Base-by-base conservation (phyloP, 805 yeast species). In the Peterozyma xylosa region DNA sequence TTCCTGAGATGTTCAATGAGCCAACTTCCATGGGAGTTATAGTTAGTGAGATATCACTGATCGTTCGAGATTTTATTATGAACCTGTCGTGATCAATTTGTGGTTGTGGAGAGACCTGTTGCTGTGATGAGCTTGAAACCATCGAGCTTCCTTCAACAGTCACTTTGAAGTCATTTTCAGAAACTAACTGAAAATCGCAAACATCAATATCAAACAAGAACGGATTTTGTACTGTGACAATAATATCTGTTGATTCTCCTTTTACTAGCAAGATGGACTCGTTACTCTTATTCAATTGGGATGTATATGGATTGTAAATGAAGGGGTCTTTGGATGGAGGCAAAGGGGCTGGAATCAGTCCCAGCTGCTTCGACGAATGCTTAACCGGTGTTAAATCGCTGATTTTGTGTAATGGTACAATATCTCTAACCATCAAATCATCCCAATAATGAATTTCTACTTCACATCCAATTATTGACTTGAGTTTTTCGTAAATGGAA, bases 201-300 rank as follows among this genome's bases (percentile, higher is more conserved):
- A 90, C 63, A 34, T 76, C 80, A 11, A 90, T 64, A 36, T 82
- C 87, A 59, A 86, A 87, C 5, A 76, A 74, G 62, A 78, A 87
- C 9, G 96, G 96, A 57, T 91, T 91, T 55, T 84, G 89, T 9
- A 90, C 54, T 3, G 68, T 63, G 2, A 86, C 63, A 5, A 66
- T 57, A 14, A 85, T 65, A 45, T 78, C 83, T 11, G 76, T 73
- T 4, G 74, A 66, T 42, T 88, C 96, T 32, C 80, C 85, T 50
- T 75, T 76, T 14, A 80, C 80, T 6, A 79, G 50, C 15, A 67
- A 54, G 48, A 62, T 53, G 39, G 48, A 52, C 29, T 42, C 53
- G 30, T 42, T 53, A 34, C 34, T 27, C 1, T 37, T 30, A 37
- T 55, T 57, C 11, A 45, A 48, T 1, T 41, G 44, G 15, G 48